Percentiles rank a stretch among this genome's conserved stretches.
Evolutionary conservation across 2,329 filamentous ascomycete species (phyloP).

Genomic region (Laburnicola sp.): DNA sequence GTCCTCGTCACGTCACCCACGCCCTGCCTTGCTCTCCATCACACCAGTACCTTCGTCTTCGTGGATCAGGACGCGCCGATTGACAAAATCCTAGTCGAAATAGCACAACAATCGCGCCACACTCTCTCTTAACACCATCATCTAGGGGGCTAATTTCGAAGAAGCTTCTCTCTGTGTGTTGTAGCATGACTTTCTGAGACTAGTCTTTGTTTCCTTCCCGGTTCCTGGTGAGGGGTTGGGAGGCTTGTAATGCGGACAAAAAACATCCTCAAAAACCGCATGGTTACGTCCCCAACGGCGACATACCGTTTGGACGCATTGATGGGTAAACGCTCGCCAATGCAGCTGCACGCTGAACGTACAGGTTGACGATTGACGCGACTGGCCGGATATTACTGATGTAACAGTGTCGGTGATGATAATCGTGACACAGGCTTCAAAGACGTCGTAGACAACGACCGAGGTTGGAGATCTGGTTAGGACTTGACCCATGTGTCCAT

Average conservation of each 20-base stretch:
- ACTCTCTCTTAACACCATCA: constrained; percentile 19
- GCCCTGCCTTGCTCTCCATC: constrained; percentile 9
- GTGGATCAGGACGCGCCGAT: constrained; percentile 9
- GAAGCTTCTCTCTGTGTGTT: constrained; percentile 70
- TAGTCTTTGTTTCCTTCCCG: constrained; percentile 92
- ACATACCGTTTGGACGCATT: constrained; percentile 28
- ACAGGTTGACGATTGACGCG: constrained; percentile 67
- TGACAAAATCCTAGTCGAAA: constrained; percentile 31
- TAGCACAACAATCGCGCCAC: constrained; percentile 25
- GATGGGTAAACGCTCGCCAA: constrained; percentile 60
- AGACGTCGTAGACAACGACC: constrained; percentile 40
- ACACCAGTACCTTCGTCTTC: constrained; percentile 21
- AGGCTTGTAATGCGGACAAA: constrained; percentile 82
- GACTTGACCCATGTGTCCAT: constrained; percentile 10
- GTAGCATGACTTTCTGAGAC: constrained; percentile 83
- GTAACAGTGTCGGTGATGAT: constrained; percentile 52
- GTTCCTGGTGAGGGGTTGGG: constrained; percentile 52
- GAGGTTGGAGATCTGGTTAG: constrained; percentile 49
- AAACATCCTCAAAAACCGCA: constrained; percentile 93
- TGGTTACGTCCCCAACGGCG: constrained; percentile 47
- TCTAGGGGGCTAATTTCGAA: constrained; percentile 19
- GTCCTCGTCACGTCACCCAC: constrained; percentile 13
- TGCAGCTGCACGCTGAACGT: constrained; percentile 55
- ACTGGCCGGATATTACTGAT: constrained; percentile 60
- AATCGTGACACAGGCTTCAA: constrained; percentile 57